Evolutionary conservation across 192 early-diverging fungal species (phyloP).

Genomic region (Coemansia sp.): DNA sequence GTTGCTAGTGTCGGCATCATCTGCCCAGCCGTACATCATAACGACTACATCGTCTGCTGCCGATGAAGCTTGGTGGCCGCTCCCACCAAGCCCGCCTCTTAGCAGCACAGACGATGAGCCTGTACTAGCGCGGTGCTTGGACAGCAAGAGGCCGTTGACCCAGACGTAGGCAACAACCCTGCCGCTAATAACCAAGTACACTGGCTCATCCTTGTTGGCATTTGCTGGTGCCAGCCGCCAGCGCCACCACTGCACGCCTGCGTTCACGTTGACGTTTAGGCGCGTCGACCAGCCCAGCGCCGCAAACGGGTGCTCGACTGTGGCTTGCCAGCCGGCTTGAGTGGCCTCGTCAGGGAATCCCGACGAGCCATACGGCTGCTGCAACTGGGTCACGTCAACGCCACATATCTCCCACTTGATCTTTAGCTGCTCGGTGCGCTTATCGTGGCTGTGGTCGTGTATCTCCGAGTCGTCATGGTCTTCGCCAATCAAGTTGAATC

Average conservation of each 20-base stretch:
- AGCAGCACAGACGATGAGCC: constrained; percentile 18
- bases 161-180: constrained; percentile 68
- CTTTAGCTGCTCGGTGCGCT: constrained; percentile 47
- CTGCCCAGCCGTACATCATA: constrained; percentile 53
- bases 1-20: constrained; percentile 23
- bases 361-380: constrained; percentile 63
- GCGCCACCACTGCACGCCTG: constrained; percentile 54
- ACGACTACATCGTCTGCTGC: constrained; percentile 18
- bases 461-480: constrained; percentile 58
- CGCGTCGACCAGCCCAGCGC: constrained; percentile 33
- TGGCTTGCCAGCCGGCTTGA: constrained; percentile 46
- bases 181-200: constrained; percentile 70
- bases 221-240: constrained; percentile 14
- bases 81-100: constrained; percentile 16
- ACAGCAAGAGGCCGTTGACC: constrained; percentile 70
- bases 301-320: constrained; percentile 35
- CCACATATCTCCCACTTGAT: constrained; percentile 72
- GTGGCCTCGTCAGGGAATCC: constrained; percentile 76
- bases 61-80: background rate
- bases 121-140: constrained; percentile 68
- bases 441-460: constrained; percentile 47
- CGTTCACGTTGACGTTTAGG: constrained; percentile 26
- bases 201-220: constrained; percentile 50
- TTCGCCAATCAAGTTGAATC: constrained; percentile 55
- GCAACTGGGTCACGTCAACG: constrained; percentile 68